Base-by-base conservation (phyloP, 2,329 filamentous ascomycete genomes). In the Claviceps digitariae region DNA sequence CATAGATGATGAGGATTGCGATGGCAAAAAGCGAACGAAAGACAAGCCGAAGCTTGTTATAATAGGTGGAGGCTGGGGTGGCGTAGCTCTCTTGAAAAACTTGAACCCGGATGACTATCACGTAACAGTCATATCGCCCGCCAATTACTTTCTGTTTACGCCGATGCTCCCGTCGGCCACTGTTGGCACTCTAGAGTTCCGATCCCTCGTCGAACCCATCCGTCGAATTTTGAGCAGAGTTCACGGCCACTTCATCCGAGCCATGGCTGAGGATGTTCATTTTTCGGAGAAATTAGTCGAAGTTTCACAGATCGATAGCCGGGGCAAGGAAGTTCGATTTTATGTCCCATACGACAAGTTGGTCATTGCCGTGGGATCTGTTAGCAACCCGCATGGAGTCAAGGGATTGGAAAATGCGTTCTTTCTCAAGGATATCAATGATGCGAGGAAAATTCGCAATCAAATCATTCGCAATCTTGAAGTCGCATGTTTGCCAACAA, bases 321-420 rank as follows among this genome's bases (percentile, higher is more conserved):
- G 75, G 55, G 93, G 93, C 4, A 74, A 87, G n/a, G 82, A 86
- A 61, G 75, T 82, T 53, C 76, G 82, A 43, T 98, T 97, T 71
- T 98, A 98, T 66, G 78, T 98, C 1, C 93, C 93, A 0, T 98
- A 98, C 66, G 94, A 98, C 67, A 98, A 98, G 72, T 77, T 98
- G 48, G 86, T 98, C 29, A 77, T 98, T 61, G 90, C 84, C 27
- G 90, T 97, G 55, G 91, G 91, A 36, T 96, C 90, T 21, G 83
- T 86, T 20, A 95, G 90, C 15, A 98, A 98, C 66, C 84, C 90
- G 1, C 93, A 98, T 63, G 94, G 94, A 47, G 94, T 98, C 54
- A 90, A 93, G 66, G 93, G 93, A 10, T 77, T 98, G 13, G 88
- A 97, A 61, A 79, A 98, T 66, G 95, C 90, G 69, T 83, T 90